These are phyloP conservation scores for Schizochytrium sp. DNA, from an alignment of 108 stramenopile species.

Conservation along the genomic window DNA sequence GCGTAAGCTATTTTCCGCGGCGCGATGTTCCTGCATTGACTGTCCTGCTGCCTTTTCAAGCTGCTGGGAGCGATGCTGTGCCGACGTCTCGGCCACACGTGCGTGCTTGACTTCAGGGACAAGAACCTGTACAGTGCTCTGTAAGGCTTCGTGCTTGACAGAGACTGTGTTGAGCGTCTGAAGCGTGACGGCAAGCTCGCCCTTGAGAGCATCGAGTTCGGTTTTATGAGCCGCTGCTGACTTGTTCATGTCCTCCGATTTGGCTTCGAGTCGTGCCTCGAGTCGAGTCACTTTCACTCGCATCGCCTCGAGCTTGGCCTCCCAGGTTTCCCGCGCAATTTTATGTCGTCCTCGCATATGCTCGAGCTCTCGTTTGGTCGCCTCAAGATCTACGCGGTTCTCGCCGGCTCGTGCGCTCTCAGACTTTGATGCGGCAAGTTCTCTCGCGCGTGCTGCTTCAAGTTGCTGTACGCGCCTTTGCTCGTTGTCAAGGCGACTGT, in stretches of 20 bases:
- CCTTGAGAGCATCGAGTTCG: neutral
- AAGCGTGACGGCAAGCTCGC: neutral
- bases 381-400: neutral
- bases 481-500: neutral
- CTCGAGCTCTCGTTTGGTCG: neutral
- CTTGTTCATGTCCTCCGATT: neutral
- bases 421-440: too few relatives aligned
- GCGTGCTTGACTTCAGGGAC: neutral
- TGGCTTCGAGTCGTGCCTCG: neutral
- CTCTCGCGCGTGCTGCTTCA: neutral
- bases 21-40: neutral
- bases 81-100: neutral
- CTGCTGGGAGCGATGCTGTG: neutral
- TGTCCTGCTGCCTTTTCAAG: neutral
- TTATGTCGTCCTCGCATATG: neutral
- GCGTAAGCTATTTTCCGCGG: neutral
- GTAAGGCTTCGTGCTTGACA: neutral
- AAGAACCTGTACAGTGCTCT: neutral
- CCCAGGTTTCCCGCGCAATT: neutral
- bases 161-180: neutral
- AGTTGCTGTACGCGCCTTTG: neutral
- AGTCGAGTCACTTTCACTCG: neutral
- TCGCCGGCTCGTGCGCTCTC: too few relatives aligned
- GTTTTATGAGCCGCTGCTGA: neutral
- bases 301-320: neutral